A percentile compares a stretch with the other conserved stretches of the same genome.
Conservation (phyloP, 352 stramenopile species). For the Globisporangium parvum region DNA sequence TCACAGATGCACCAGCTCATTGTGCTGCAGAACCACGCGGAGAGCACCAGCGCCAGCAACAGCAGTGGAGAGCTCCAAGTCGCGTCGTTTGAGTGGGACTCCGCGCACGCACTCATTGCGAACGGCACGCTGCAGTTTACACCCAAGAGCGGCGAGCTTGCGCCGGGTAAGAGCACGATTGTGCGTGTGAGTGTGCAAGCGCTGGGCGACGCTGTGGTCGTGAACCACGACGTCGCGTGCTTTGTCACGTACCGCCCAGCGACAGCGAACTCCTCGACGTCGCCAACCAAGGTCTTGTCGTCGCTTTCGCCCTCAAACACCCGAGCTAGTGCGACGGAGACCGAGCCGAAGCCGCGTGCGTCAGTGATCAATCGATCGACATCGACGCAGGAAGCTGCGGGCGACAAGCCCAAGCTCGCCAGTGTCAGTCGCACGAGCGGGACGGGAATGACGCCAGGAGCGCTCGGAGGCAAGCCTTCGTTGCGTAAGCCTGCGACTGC, state of each 20-base stretch:
- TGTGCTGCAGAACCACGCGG: conserved; percentile 40
- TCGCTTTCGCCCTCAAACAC: background rate
- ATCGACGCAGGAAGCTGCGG: conserved; percentile 47
- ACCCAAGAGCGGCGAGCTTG: conserved; percentile 41
- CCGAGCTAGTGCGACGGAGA: conserved; percentile 2
- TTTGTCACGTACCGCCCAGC: conserved; percentile 24
- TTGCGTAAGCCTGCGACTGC: conserved; percentile 1
- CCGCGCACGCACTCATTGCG: conserved; percentile 40
- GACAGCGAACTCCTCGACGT: background rate
- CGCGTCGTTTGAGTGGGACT: conserved; percentile 58
- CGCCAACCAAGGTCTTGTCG: background rate
- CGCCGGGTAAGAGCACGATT: conserved; percentile 36
- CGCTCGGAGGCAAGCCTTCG: background rate
- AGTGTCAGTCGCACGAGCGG: background rate
- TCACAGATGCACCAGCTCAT: conserved; percentile 39
- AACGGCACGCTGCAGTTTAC: conserved; percentile 43
- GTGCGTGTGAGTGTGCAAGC: conserved; percentile 47
- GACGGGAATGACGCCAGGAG: background rate
- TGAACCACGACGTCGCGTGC: conserved; percentile 69
- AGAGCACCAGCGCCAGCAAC: too few species aligned
- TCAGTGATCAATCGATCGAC: conserved; percentile 61
- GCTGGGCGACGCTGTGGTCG: conserved; percentile 32
- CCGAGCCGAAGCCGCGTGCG: conserved; percentile 13
- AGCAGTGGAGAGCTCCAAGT: background rate
- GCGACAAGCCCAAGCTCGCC: conserved; percentile 17